Evolutionary conservation across 148 eudicot species (phyloP).

Genomic region (Fagopyrum tataricum): DNA sequence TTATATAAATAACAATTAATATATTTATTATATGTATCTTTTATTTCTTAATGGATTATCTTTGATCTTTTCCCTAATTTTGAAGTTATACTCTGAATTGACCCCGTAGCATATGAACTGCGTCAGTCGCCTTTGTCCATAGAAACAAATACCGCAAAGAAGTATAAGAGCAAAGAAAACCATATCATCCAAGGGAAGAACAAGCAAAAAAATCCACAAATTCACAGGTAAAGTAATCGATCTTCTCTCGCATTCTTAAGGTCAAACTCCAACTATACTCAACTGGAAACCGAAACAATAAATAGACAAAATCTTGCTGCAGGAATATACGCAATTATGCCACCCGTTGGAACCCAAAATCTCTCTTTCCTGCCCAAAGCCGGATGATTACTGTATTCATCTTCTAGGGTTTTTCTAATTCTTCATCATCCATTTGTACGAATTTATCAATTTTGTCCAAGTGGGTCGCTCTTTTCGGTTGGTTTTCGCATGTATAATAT

Average conservation of each 20-base stretch:
- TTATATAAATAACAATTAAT: too few species aligned
- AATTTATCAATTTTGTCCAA: background rate
- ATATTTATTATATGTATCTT: too few species aligned
- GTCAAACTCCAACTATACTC: background rate
- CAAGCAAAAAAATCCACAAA: background rate
- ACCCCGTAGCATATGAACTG: background rate
- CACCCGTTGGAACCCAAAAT: background rate
- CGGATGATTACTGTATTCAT: background rate
- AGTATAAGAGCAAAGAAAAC: background rate
- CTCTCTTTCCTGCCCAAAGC: background rate
- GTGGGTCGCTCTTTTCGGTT: background rate
- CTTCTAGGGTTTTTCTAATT: slow-evolving; percentile 1
- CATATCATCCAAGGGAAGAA: background rate
- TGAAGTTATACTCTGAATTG: background rate
- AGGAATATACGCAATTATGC: background rate
- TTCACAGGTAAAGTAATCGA: background rate
- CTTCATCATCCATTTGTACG: background rate
- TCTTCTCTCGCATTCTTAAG: background rate
- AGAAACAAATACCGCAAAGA: too few species aligned
- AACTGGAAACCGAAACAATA: background rate
- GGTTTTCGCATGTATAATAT: background rate
- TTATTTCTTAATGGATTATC: too few species aligned
- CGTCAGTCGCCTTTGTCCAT: background rate
- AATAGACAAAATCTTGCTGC: background rate
- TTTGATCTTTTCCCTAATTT: background rate